phyloP scores from a whole-genome alignment of 23 red algal genomes.

The Gracilaria caudata region DNA sequence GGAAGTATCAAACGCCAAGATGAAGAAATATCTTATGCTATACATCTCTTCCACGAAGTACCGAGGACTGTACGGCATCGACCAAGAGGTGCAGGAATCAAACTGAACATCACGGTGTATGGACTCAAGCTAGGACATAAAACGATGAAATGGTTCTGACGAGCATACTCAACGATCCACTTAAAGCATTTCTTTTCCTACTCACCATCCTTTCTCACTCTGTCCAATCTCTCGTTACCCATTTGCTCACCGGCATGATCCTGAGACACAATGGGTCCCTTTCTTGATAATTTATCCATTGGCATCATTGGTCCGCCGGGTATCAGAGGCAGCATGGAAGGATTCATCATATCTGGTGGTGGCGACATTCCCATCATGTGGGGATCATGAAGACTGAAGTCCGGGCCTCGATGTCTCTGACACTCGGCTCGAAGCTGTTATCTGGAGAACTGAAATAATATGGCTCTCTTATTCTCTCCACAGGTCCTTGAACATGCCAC shows the following conservation, averaged over 20 bases:
- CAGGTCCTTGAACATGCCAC: slow-evolving; percentile 14
- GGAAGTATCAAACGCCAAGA: slow-evolving; percentile 49
- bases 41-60: slow-evolving; percentile 32
- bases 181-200: neutral
- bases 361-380: slow-evolving; percentile 17
- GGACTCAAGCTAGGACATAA: neutral
- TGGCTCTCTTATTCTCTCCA: slow-evolving; percentile 2
- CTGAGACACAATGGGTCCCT: neutral
- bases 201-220: slow-evolving; percentile 8
- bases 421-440: neutral
- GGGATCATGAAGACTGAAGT: neutral
- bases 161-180: neutral
- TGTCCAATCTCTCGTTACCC: slow-evolving; percentile 13
- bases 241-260: slow-evolving; percentile 11
- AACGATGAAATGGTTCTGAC: neutral
- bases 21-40: slow-evolving; percentile 39
- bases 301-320: neutral
- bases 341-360: slow-evolving; percentile 1
- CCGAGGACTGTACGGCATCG: slow-evolving; percentile 31
- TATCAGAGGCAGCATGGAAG: neutral
- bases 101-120: neutral
- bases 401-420: neutral
- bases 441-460: neutral
- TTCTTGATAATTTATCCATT: neutral
- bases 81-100: neutral